Evolutionary conservation across 768 basidiomycete species (phyloP).

Genomic region (Leucocoprinus birnbaumii): DNA sequence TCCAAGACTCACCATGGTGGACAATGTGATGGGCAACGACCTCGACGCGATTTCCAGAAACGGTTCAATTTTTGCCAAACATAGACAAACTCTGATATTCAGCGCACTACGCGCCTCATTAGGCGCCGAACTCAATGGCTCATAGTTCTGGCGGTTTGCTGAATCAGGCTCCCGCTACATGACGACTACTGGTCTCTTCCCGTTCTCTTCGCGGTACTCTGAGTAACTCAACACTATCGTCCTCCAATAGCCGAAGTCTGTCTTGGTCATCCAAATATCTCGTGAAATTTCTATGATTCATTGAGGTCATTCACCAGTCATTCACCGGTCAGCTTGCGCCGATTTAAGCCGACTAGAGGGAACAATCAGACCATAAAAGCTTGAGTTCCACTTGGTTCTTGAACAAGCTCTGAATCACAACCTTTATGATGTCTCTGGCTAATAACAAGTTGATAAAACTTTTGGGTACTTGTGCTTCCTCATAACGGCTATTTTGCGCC

Average conservation of each 20-base stretch:
- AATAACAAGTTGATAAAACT: conserved; percentile 5
- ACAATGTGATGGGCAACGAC: conserved; percentile 22
- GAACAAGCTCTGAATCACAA: not conserved
- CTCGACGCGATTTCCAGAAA: conserved; percentile 14
- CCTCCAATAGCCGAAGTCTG: not conserved
- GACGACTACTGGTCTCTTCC: not conserved
- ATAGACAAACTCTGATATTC: conserved; percentile 21
- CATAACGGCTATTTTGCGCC: not conserved
- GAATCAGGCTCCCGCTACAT: not conserved
- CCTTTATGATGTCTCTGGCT: conserved; percentile 2
- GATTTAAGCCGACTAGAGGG: not conserved
- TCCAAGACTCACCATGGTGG: conserved; percentile 52
- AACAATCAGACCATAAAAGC: not conserved
- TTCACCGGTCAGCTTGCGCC: not conserved
- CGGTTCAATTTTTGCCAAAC: conserved; percentile 17
- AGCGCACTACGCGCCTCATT: too few relatives aligned
- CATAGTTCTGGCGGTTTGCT: not conserved
- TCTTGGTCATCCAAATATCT: not conserved
- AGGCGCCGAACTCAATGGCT: not conserved
- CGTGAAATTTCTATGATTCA: not conserved
- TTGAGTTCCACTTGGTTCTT: not conserved
- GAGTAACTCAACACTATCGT: not conserved
- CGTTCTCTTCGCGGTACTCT: not conserved
- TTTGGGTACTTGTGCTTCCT: conserved; percentile 1
- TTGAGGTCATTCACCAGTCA: not conserved